phyloP scores from a whole-genome alignment of 257 asterid genomes.

The Fraxinus excelsior region DNA sequence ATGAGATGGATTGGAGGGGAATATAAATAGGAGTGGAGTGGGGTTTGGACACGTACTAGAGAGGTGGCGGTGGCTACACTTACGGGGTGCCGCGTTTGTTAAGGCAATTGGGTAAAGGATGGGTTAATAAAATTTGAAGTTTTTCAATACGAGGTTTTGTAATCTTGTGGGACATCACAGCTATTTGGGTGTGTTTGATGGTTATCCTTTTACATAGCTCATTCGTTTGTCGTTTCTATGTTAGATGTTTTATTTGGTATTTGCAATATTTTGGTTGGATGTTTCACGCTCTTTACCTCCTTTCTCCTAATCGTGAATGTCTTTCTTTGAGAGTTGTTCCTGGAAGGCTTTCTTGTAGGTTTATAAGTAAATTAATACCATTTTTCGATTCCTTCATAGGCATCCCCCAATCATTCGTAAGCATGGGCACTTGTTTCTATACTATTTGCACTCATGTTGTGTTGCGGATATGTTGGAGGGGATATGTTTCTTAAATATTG shows the following conservation, averaged over 20 bases:
- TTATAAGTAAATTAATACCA: too few relatives aligned
- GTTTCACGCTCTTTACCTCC: not conserved
- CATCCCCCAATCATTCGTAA: too few relatives aligned
- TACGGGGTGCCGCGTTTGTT: constrained; percentile 35
- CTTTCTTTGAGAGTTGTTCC: not conserved
- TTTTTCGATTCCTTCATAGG: too few relatives aligned
- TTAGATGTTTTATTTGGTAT: not conserved
- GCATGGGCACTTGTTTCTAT: too few relatives aligned
- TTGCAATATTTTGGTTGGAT: not conserved
- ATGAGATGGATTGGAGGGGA: not conserved
- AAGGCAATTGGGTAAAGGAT: not conserved
- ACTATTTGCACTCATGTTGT: too few relatives aligned
- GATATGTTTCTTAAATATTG: too few relatives aligned
- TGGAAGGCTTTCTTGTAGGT: too few relatives aligned
- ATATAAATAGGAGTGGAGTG: constrained; percentile 6
- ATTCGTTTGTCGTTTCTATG: not conserved
- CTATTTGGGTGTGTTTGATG: not conserved
- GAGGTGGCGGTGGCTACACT: constrained; percentile 25
- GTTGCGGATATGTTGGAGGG: too few relatives aligned
- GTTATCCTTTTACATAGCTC: not conserved
- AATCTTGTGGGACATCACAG: not conserved
- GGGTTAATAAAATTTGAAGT: not conserved
- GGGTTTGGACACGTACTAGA: constrained; percentile 24
- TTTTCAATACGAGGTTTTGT: not conserved
- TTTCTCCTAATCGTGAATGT: not conserved